These are phyloP conservation scores for Fusarium bulbicola DNA, from an alignment of 2,329 filamentous ascomycete genomes.

Conservation along the genomic window DNA sequence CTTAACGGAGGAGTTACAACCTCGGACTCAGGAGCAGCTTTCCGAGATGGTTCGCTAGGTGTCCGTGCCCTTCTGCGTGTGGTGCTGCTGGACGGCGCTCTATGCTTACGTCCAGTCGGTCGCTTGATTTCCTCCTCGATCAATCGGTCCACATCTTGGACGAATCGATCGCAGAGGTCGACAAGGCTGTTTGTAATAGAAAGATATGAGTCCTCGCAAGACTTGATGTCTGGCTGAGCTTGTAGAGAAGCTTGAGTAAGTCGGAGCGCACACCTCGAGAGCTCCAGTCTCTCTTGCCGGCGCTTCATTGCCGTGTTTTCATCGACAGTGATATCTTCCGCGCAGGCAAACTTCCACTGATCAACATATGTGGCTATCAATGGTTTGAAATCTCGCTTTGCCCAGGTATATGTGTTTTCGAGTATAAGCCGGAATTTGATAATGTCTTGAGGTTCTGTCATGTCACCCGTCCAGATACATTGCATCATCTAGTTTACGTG, in stretches of 20 bases:
- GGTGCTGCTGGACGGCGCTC: background rate
- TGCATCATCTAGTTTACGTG: background rate
- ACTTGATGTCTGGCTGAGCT: background rate
- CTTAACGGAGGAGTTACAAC: background rate
- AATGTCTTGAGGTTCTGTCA: constrained; percentile 12
- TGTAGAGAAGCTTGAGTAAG: background rate
- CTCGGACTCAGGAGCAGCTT: too few relatives aligned
- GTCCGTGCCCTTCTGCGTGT: background rate
- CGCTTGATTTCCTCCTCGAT: background rate
- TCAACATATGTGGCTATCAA: background rate
- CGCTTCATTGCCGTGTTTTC: background rate
- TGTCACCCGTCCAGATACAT: constrained; percentile 20
- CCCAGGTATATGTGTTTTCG: constrained; percentile 39
- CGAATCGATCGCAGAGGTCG: background rate
- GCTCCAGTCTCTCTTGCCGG: background rate
- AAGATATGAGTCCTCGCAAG: background rate
- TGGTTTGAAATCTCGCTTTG: background rate
- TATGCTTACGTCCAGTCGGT: too few relatives aligned
- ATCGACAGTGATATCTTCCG: accelerated
- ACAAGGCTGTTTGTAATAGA: background rate
- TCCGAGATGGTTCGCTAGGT: background rate
- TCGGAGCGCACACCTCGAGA: background rate
- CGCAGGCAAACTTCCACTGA: background rate
- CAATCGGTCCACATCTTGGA: background rate
- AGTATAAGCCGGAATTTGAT: constrained; percentile 21